phyloP scores from a whole-genome alignment of 257 asterid genomes.

The Cruciata laevipes region DNA sequence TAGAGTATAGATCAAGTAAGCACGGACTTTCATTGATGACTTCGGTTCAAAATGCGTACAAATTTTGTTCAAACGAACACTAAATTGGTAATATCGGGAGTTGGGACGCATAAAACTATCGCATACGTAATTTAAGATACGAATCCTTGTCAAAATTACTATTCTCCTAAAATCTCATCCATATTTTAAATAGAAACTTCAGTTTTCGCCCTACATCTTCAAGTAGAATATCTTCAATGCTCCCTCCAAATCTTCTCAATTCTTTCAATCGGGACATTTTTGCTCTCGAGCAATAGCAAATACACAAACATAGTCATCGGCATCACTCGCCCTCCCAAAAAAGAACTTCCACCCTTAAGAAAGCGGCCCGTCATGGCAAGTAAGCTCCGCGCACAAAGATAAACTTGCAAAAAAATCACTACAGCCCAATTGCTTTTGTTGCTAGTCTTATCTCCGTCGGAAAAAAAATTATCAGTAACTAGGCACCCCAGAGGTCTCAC shows the following conservation, averaged over 20 bases:
- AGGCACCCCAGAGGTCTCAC: slow-evolving; percentile 65
- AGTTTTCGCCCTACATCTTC: too few relatives aligned
- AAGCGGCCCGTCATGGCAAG: slow-evolving; percentile 52
- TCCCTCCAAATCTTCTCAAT: slow-evolving; percentile 58
- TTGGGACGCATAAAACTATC: too few relatives aligned
- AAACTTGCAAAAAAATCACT: slow-evolving; percentile 39
- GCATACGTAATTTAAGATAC: too few relatives aligned
- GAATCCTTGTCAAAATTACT: too few relatives aligned
- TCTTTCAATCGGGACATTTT: slow-evolving; percentile 51
- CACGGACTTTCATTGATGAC: too few relatives aligned
- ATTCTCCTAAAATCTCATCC: too few relatives aligned
- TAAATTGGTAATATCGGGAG: too few relatives aligned
- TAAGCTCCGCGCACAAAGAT: slow-evolving; percentile 45
- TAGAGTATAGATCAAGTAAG: too few relatives aligned
- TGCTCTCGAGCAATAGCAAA: slow-evolving; percentile 59
- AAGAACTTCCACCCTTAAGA: slow-evolving; percentile 46
- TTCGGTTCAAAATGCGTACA: too few relatives aligned
- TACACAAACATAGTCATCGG: slow-evolving; percentile 55
- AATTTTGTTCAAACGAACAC: too few relatives aligned
- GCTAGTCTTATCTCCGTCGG: slow-evolving; percentile 54
- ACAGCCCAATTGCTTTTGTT: slow-evolving; percentile 44
- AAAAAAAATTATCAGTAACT: slow-evolving; percentile 55
- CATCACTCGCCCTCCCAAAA: slow-evolving; percentile 69
- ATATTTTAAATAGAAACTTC: too few relatives aligned
- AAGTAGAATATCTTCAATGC: slow-evolving; percentile 42